These are phyloP conservation scores for Dactylis glomerata DNA, from an alignment of 176 grass and related monocot species.

Conservation along the genomic window DNA sequence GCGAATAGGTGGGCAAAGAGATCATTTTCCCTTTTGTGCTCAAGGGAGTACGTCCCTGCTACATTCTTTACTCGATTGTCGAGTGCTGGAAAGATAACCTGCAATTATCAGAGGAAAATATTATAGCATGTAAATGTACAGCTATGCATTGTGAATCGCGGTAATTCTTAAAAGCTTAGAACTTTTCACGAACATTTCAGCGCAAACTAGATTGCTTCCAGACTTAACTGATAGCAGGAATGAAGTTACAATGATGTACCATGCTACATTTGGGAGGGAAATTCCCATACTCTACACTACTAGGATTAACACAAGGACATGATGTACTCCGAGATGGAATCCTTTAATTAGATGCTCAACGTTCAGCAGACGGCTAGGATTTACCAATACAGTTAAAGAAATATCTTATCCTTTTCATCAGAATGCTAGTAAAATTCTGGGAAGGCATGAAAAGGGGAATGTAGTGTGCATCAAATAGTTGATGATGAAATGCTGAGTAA, in stretches of 20 bases:
- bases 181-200: neutral
- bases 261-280: neutral
- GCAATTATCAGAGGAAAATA: slow-evolving; percentile 7
- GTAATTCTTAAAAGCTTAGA: neutral
- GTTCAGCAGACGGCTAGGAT: neutral
- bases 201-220: neutral
- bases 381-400: neutral
- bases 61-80: slow-evolving; percentile 92
- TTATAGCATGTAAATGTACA: neutral
- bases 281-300: neutral
- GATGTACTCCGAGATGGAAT: neutral
- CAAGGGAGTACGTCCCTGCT: slow-evolving; percentile 78
- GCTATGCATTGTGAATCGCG: neutral
- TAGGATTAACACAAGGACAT: neutral
- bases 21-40: slow-evolving; percentile 78
- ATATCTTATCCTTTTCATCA: neutral
- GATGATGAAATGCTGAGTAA: neutral
- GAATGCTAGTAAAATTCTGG: neutral
- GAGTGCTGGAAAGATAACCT: slow-evolving; percentile 94
- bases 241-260: neutral
- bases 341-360: neutral
- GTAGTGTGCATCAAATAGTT: neutral
- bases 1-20: slow-evolving; percentile 61
- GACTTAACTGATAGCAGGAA: neutral
- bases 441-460: neutral